Evolutionary conservation across 768 basidiomycete species (phyloP).

Genomic region (Mycena albidolilacea): DNA sequence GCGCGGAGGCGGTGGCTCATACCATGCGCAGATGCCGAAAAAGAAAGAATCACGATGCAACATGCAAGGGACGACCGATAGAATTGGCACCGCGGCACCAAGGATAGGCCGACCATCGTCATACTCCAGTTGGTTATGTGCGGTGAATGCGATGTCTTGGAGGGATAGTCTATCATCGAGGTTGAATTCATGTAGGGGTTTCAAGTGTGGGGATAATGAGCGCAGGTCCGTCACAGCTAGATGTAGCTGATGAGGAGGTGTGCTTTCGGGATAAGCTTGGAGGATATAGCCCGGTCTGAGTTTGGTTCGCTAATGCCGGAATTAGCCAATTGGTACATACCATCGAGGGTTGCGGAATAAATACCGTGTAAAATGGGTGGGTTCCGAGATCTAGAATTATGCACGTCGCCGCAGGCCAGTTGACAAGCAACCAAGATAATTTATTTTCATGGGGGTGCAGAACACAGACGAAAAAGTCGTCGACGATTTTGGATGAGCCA

Average conservation of each 20-base stretch:
- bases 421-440: not conserved
- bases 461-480: not conserved
- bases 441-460: not conserved
- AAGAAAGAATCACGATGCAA: too few relatives aligned
- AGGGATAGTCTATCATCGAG: not conserved
- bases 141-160: not conserved
- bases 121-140: not conserved
- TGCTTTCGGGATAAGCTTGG: not conserved
- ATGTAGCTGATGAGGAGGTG: not conserved
- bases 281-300: not conserved
- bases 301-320: not conserved
- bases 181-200: not conserved
- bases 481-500: not conserved
- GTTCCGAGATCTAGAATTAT: too few relatives aligned
- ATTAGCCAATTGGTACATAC: not conserved
- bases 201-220: not conserved
- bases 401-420: not conserved
- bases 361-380: too few relatives aligned
- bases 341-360: too few relatives aligned
- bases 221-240: not conserved
- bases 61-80: too few relatives aligned
- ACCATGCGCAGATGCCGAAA: too few relatives aligned
- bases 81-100: too few relatives aligned
- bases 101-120: conserved; percentile 2
- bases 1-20: too few relatives aligned